Evolutionary conservation across 2,329 filamentous ascomycete genomes (phyloP).

Genomic region (Emergomyces africanus): DNA sequence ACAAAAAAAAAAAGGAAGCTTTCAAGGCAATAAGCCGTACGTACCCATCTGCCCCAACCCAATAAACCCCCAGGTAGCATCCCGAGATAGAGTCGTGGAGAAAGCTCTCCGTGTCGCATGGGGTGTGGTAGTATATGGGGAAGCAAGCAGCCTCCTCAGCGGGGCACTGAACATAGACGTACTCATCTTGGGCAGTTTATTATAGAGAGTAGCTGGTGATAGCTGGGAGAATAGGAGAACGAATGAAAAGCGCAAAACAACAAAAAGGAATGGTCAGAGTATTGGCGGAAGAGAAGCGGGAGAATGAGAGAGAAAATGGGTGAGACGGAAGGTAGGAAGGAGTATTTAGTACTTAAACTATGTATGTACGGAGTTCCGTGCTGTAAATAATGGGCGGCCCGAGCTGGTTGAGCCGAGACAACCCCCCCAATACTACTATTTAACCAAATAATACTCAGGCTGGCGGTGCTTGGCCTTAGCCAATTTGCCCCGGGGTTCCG

Average conservation of each 20-base stretch:
- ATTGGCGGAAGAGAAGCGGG: background rate
- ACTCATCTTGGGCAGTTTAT: background rate
- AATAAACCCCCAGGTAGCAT: slow-evolving; percentile 46
- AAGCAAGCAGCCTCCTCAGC: slow-evolving; percentile 5
- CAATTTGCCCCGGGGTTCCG: background rate
- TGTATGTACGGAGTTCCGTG: too few species aligned
- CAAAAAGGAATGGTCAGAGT: background rate
- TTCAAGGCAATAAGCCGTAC: slow-evolving; percentile 11
- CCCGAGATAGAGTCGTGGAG: slow-evolving; percentile 32
- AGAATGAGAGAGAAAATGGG: background rate
- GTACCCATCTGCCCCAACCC: slow-evolving; percentile 49
- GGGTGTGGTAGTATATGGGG: background rate
- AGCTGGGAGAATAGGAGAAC: too few species aligned
- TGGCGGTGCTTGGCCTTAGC: background rate
- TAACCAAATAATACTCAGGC: background rate
- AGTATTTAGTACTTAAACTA: too few species aligned
- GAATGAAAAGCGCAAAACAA: background rate
- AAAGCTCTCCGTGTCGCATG: slow-evolving; percentile 25
- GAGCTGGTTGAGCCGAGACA: background rate
- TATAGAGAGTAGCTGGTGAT: background rate
- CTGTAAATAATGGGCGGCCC: background rate
- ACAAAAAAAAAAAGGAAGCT: background rate
- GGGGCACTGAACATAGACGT: background rate
- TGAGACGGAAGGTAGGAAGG: too few species aligned
- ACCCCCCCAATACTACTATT: too few species aligned